phyloP scores from a whole-genome alignment of 1,284 basidiomycete species.

The Apiotrichum montevideense region DNA sequence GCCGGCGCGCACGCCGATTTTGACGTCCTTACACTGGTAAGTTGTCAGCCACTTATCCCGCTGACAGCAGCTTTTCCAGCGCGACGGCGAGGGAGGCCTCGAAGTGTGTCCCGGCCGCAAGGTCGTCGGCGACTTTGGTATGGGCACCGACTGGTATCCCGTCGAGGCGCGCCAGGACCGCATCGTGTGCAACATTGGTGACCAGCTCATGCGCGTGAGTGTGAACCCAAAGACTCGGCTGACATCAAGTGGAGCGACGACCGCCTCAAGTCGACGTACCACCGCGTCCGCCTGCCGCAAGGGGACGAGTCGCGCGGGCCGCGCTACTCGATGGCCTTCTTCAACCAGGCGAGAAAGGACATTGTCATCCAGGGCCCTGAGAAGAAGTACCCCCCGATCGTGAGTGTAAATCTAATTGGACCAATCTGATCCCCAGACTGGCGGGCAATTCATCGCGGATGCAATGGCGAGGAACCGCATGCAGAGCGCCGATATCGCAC shows the following conservation, averaged over 20 bases:
- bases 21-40: conserved; percentile 24
- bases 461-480: conserved; percentile 29
- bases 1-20: conserved; percentile 37
- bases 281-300: conserved; percentile 29
- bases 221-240: too few species aligned
- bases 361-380: conserved; percentile 29
- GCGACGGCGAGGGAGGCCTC: conserved; percentile 31
- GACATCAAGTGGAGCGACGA: conserved; percentile 25
- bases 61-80: conserved; percentile 26
- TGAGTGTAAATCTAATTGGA: conserved; percentile 9
- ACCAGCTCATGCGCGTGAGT: conserved; percentile 24
- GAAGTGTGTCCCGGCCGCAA: conserved; percentile 34
- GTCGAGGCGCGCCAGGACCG: conserved; percentile 27
- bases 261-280: conserved; percentile 31
- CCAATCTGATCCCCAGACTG: conserved; percentile 16
- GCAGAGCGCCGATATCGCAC: conserved; percentile 29
- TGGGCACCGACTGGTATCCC: conserved; percentile 28
- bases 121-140: conserved; percentile 34
- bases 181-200: conserved; percentile 38
- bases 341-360: conserved; percentile 31
- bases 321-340: conserved; percentile 33
- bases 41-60: neutral
- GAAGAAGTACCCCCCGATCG: conserved; percentile 30
- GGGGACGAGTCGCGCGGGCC: conserved; percentile 21
- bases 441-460: conserved; percentile 28